These are phyloP conservation scores for Ogataea chonburiensis DNA, from an alignment of 805 yeast species.

Conservation along the genomic window DNA sequence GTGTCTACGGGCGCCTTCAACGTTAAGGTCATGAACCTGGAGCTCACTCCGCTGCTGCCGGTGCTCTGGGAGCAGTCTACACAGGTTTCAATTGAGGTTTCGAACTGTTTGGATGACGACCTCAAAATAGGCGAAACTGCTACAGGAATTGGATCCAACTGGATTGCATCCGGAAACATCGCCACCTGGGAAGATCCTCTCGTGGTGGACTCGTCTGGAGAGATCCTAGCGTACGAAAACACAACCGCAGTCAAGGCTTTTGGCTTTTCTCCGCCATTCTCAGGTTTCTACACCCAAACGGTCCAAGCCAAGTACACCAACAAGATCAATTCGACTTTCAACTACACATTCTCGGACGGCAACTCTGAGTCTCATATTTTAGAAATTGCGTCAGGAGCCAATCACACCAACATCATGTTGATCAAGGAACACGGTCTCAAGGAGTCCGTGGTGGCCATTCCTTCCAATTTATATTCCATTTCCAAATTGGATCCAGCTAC, in stretches of 20 bases:
- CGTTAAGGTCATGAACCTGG: slow-evolving; percentile 65
- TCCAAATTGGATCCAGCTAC: slow-evolving; percentile 25
- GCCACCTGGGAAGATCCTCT: slow-evolving; percentile 50
- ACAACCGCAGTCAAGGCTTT: slow-evolving; percentile 32
- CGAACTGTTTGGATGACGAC: slow-evolving; percentile 49
- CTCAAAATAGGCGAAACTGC: slow-evolving; percentile 25
- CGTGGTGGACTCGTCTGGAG: slow-evolving; percentile 42
- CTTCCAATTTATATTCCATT: slow-evolving; percentile 27
- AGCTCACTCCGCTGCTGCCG: slow-evolving; percentile 69
- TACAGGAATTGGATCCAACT: slow-evolving; percentile 47
- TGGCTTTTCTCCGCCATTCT: slow-evolving; percentile 39
- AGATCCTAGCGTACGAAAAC: slow-evolving; percentile 31
- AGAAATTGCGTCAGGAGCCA: slow-evolving; percentile 32
- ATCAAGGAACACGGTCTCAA: slow-evolving; percentile 40
- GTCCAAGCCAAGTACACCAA: slow-evolving; percentile 38
- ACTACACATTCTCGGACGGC: slow-evolving; percentile 41
- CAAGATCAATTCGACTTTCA: slow-evolving; percentile 35
- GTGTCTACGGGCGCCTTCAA: slow-evolving; percentile 76
- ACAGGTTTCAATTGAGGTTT: slow-evolving; percentile 46
- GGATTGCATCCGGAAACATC: slow-evolving; percentile 60
- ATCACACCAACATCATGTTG: slow-evolving; percentile 39
- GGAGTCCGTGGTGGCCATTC: slow-evolving; percentile 33
- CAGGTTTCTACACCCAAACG: slow-evolving; percentile 39
- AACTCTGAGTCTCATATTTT: slow-evolving; percentile 32
- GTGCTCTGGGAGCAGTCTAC: slow-evolving; percentile 52